Evolutionary conservation across 73 alveolate genomes (phyloP).

Genomic region (Tetrahymena elliotti): DNA sequence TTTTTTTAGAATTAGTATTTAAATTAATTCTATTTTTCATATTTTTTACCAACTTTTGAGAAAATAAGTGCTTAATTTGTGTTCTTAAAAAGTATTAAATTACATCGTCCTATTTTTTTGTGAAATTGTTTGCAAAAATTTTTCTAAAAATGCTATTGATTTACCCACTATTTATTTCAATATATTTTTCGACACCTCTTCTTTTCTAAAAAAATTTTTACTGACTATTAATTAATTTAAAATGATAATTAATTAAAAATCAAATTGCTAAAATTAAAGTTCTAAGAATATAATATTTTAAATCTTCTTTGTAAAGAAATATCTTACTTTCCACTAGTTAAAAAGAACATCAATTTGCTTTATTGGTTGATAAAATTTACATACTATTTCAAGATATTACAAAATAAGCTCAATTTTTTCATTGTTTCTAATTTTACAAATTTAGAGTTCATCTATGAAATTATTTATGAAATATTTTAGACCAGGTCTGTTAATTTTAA

Average conservation of each 20-base stretch:
- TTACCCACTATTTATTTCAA: background rate
- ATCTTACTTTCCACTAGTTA: background rate
- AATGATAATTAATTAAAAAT: background rate
- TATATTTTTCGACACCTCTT: background rate
- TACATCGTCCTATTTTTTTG: background rate
- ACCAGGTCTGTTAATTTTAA: too few species aligned
- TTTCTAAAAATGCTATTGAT: background rate
- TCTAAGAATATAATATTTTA: too few species aligned
- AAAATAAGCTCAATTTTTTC: background rate
- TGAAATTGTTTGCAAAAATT: background rate
- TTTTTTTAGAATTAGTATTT: background rate
- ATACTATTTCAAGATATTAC: background rate
- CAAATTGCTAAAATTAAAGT: too few species aligned
- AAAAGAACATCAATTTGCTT: background rate
- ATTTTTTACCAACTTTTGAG: background rate
- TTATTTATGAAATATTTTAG: too few species aligned
- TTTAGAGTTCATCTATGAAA: background rate
- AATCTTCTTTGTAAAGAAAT: background rate
- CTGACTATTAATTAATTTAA: background rate
- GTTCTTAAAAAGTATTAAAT: background rate
- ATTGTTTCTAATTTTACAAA: background rate
- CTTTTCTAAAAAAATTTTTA: background rate
- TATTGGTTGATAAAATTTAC: background rate
- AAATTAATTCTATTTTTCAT: background rate
- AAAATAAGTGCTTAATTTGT: background rate